Evolutionary conservation across 106 monocot genomes (phyloP).

Genomic region (Dactylorhiza incarnata): DNA sequence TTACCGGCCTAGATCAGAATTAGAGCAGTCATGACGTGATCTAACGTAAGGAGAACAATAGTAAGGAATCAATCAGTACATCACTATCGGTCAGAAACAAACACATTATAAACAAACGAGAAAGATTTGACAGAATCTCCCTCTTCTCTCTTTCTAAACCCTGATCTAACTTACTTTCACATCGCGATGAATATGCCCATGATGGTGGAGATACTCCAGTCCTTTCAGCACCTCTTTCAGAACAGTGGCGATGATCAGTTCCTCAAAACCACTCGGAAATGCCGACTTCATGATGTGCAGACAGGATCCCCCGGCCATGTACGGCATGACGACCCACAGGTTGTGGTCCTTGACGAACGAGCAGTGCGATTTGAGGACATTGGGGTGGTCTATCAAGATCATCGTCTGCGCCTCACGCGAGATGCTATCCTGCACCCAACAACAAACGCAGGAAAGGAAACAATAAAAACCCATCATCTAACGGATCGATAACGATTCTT

Average conservation of each 20-base stretch:
- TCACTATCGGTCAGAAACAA: no score
- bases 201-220: conserved; percentile 80
- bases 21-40: neutral
- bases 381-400: conserved; percentile 82
- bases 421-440: conserved; percentile 53
- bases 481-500: neutral
- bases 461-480: neutral
- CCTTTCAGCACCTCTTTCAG: conserved; percentile 74
- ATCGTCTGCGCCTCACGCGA: conserved; percentile 81
- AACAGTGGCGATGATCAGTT: conserved; percentile 67
- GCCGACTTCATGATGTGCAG: conserved; percentile 83
- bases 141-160: neutral
- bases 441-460: neutral
- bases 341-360: conserved; percentile 59
- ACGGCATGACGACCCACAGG: conserved; percentile 96
- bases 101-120: neutral
- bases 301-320: conserved; percentile 85
- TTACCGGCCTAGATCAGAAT: conserved; percentile 59
- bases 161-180: conserved; percentile 51
- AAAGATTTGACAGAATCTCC: neutral
- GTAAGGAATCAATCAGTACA: neutral
- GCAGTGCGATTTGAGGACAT: conserved; percentile 84
- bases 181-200: conserved; percentile 94
- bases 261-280: conserved; percentile 75
- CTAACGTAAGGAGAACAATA: neutral